Percentiles rank a stretch among this genome's conserved stretches.
Evolutionary conservation across 139 green algal species (phyloP).

Genomic region (Chlorella vulgaris): DNA sequence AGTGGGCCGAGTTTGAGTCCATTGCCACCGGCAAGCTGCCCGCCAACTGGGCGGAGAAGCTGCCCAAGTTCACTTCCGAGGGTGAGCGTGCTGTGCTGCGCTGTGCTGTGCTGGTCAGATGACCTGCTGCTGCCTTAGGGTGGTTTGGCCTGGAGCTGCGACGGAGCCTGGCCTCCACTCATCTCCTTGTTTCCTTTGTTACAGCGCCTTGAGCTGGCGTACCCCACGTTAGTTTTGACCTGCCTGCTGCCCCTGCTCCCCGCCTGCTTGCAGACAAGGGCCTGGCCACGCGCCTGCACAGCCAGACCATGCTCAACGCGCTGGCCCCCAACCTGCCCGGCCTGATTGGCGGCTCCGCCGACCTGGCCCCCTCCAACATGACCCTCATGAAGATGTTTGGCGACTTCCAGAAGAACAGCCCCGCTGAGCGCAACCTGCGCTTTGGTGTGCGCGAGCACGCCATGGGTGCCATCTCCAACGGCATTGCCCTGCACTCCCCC

Average conservation of each 20-base stretch:
- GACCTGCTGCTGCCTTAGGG: no score
- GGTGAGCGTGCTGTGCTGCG: neutral
- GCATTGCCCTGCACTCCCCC: constrained; percentile 84
- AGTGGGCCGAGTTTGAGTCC: constrained; percentile 81
- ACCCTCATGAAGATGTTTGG: constrained; percentile 97
- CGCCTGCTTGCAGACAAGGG: constrained; percentile 79
- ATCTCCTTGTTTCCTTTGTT: no score
- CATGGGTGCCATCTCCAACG: constrained; percentile 99
- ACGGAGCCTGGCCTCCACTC: no score
- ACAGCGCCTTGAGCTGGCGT: no score
- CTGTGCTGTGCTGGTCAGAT: neutral
- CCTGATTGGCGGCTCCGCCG: constrained; percentile 94
- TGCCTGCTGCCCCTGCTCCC: neutral
- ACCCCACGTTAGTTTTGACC: neutral
- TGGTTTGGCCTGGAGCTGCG: no score
- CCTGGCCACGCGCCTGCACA: constrained; percentile 96
- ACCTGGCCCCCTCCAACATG: constrained; percentile 99
- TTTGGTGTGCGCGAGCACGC: constrained; percentile 99
- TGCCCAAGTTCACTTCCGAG: constrained; percentile 88
- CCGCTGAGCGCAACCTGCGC: constrained; percentile 95
- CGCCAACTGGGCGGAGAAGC: constrained; percentile 79
- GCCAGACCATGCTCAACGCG: constrained; percentile 96
- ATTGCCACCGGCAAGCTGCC: constrained; percentile 87
- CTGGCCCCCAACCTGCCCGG: constrained; percentile 90
- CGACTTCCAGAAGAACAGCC: constrained; percentile 97